A percentile compares a stretch with the other conserved stretches of the same genome.
These are phyloP conservation scores for Zopfia rhizophila DNA, from an alignment of 2,329 filamentous ascomycete genomes.

Conservation along the genomic window DNA sequence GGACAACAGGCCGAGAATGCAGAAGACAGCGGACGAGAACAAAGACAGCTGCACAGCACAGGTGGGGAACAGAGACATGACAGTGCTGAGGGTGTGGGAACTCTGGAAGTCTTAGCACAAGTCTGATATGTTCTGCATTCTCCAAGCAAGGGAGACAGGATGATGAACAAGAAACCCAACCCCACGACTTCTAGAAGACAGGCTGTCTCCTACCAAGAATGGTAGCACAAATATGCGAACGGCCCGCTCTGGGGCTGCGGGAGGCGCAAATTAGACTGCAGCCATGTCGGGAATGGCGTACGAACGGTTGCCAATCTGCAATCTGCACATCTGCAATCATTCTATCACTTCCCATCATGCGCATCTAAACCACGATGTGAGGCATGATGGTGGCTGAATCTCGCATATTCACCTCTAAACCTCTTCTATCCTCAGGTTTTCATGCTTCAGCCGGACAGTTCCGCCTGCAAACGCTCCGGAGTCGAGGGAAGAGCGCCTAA, in stretches of 20 bases:
- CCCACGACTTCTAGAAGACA: slow-evolving; percentile 22
- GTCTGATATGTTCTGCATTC: slow-evolving; percentile 25
- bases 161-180: slow-evolving; percentile 4
- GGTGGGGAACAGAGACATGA: slow-evolving; percentile 7
- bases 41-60: slow-evolving; percentile 5
- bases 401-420: slow-evolving; percentile 18
- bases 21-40: slow-evolving; percentile 3
- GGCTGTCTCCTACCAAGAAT: background rate
- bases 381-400: slow-evolving; percentile 37
- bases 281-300: slow-evolving; percentile 23
- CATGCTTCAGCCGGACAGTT: slow-evolving; percentile 20
- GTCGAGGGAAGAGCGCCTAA: slow-evolving; percentile 13
- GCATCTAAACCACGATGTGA: background rate
- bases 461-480: slow-evolving; percentile 19
- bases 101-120: slow-evolving; percentile 16
- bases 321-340: slow-evolving; percentile 14
- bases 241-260: slow-evolving; percentile 10
- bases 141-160: slow-evolving; percentile 34
- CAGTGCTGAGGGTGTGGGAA: slow-evolving; percentile 9
- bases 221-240: slow-evolving; percentile 4
- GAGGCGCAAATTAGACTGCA: slow-evolving; percentile 19
- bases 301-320: slow-evolving; percentile 3
- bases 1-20: slow-evolving; percentile 26
- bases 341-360: slow-evolving; percentile 14
- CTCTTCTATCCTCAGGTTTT: slow-evolving; percentile 15